Evolutionary conservation across 2,329 filamentous ascomycete species (phyloP).

Genomic region (Nannizziopsis arthrosporioides): DNA sequence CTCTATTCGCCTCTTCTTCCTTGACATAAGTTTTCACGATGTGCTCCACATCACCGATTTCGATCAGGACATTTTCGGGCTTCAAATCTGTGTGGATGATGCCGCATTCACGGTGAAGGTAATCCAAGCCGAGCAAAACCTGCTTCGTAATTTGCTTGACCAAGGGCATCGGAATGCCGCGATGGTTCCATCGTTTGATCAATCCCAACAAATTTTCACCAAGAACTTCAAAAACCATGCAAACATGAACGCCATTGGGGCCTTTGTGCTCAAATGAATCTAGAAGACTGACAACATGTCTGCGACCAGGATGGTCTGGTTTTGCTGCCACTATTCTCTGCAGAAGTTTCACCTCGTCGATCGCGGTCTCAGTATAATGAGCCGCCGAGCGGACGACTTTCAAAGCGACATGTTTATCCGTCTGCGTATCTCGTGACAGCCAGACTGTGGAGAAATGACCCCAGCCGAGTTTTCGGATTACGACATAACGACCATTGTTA

Average conservation of each 20-base stretch:
- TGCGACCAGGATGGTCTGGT: conserved; percentile 82
- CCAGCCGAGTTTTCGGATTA: conserved; percentile 94
- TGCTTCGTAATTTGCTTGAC: conserved; percentile 99
- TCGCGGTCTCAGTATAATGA: conserved; percentile 96
- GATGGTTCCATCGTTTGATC: conserved; percentile 97
- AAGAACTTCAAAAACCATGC: conserved; percentile 98
- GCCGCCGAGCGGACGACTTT: conserved; percentile 96
- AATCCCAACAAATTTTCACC: conserved; percentile 88
- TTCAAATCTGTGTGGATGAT: conserved; percentile 98
- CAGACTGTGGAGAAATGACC: conserved; percentile 98
- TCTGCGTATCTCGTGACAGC: conserved; percentile 70
- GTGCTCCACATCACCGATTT: conserved; percentile 97
- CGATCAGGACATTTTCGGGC: conserved; percentile 95
- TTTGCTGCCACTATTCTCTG: conserved; percentile 95
- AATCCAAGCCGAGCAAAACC: conserved; percentile 87
- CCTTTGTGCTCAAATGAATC: conserved; percentile 98
- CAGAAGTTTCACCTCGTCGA: conserved; percentile 97
- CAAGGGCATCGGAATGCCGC: conserved; percentile 88
- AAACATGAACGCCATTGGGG: conserved; percentile 90
- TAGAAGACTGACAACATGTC: conserved; percentile 88
- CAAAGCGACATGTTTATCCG: conserved; percentile 86
- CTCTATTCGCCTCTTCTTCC: conserved; percentile 52
- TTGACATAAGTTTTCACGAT: conserved; percentile 96
- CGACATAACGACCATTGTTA: conserved; percentile 93
- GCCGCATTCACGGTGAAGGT: conserved; percentile 92